Percentiles rank a stretch among this genome's conserved stretches.
phyloP scores from a whole-genome alignment of 768 basidiomycete species.

The Termitomyces sp. region DNA sequence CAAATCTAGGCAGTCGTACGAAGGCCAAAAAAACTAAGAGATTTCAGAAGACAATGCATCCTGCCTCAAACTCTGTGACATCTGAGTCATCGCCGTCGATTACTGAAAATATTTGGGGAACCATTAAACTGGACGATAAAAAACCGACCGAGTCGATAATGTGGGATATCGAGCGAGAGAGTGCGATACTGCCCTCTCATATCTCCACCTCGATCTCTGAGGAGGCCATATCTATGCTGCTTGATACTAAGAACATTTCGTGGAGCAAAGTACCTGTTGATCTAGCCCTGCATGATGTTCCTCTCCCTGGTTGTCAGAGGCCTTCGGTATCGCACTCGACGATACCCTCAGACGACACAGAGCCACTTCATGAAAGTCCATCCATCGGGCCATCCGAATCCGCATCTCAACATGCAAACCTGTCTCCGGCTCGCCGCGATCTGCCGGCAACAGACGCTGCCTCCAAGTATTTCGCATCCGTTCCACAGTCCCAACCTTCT shows the following conservation, averaged over 20 bases:
- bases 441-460: background rate
- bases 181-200: slow-evolving; percentile 18
- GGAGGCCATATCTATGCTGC: slow-evolving; percentile 22
- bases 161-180: slow-evolving; percentile 52
- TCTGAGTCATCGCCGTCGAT: background rate
- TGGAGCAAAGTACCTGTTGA: background rate
- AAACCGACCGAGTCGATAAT: slow-evolving; percentile 30
- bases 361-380: background rate
- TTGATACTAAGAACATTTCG: slow-evolving; percentile 24
- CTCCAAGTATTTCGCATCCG: slow-evolving; percentile 10
- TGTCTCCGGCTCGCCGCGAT: background rate
- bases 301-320: background rate
- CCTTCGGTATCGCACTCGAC: background rate
- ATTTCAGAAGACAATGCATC: background rate
- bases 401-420: slow-evolving; percentile 36
- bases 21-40: background rate
- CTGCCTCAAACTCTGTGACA: background rate
- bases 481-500: background rate
- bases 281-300: background rate
- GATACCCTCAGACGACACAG: background rate
- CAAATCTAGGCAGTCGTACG: background rate
- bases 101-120: background rate
- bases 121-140: background rate
- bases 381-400: slow-evolving; percentile 46
- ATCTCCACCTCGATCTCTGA: background rate